Evolutionary conservation across 1,284 basidiomycete species (phyloP), one percentile per base, ranked within the genome.

Genomic region (Cryptococcus maquisensis): DNA sequence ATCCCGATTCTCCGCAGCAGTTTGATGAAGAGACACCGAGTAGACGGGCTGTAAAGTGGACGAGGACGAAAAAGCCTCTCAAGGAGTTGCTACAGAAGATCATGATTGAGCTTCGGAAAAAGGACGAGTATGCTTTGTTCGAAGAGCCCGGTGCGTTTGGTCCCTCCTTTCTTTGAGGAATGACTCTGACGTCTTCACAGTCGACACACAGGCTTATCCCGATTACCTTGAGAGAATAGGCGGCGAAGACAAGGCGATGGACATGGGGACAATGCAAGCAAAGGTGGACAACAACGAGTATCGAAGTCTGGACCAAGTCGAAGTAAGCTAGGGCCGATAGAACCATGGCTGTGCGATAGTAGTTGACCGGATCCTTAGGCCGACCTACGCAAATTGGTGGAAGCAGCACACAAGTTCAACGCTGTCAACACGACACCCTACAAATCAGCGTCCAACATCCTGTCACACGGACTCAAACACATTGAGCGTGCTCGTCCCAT

Each of bases 181-280:
- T 53, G 10, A 53, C 39, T 4, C 32, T 44, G 18, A 44, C 16
- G 12, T 12, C 8, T n/a, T 6, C 56, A 49, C 56, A 56, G 75
- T 77, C 12, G 62, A 70, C 28, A 52, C 60, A 10, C 67, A 72
- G 15, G 69, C 70, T 16, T 74, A 70, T 42, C 74, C 75, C 4
- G 68, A 66, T 24, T 77, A 77, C 51, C 61, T 72, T 2, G 64
- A 63, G 13, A 60, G 65, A 3, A 69, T 77, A n/a, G 75, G 75
- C 13, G 75, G 75, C 7, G 61, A 65, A 28, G 74, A 72, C 47
- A 73, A 73, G 37, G 72, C 72, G 65, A 77, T 77, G 75, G 75
- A 77, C 47, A 61, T 75, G 39, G 65, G 62, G 3, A 77, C 75
- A 12, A 77, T 77, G 73, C 72, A 75, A 60, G 52, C 39, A n/a